Conservation (phyloP, 2,329 filamentous ascomycete species). For the Ophiostoma angusticollis region DNA sequence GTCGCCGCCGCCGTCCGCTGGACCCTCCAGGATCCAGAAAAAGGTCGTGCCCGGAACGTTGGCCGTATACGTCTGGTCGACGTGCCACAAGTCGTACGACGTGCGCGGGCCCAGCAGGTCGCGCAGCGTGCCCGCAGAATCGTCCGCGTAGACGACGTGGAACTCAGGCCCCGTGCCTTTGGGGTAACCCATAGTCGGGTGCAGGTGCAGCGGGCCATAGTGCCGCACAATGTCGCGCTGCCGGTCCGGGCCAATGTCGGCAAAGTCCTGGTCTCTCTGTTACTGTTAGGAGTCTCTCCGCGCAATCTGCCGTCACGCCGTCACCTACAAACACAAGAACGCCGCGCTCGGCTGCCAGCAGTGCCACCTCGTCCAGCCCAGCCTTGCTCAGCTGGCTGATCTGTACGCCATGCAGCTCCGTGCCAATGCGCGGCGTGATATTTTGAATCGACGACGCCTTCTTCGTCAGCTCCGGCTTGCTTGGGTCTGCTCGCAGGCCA, state of each 20-base stretch:
- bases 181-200: slow-evolving; percentile 52
- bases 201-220: slow-evolving; percentile 50
- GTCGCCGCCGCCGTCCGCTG: slow-evolving; percentile 60
- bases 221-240: slow-evolving; percentile 53
- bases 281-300: too few species aligned
- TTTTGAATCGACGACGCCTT: slow-evolving; percentile 34
- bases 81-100: slow-evolving; percentile 78
- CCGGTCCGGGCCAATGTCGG: slow-evolving; percentile 47
- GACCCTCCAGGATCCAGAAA: slow-evolving; percentile 71
- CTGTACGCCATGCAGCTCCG: slow-evolving; percentile 54
- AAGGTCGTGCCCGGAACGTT: slow-evolving; percentile 88
- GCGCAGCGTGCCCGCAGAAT: slow-evolving; percentile 36
- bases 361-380: slow-evolving; percentile 56
- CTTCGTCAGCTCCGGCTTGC: slow-evolving; percentile 48
- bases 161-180: slow-evolving; percentile 50
- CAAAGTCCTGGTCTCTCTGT: slow-evolving; percentile 47
- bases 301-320: too few species aligned
- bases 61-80: slow-evolving; percentile 74
- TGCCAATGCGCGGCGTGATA: slow-evolving; percentile 54
- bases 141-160: slow-evolving; percentile 58
- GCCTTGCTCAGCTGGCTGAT: slow-evolving; percentile 47
- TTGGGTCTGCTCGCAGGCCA: slow-evolving; percentile 52
- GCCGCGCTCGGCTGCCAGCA: slow-evolving; percentile 57
- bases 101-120: slow-evolving; percentile 49
- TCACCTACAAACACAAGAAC: slow-evolving; percentile 51